phyloP scores from a whole-genome alignment of 495 filamentous ascomycete species.

The Podospora didyma region DNA sequence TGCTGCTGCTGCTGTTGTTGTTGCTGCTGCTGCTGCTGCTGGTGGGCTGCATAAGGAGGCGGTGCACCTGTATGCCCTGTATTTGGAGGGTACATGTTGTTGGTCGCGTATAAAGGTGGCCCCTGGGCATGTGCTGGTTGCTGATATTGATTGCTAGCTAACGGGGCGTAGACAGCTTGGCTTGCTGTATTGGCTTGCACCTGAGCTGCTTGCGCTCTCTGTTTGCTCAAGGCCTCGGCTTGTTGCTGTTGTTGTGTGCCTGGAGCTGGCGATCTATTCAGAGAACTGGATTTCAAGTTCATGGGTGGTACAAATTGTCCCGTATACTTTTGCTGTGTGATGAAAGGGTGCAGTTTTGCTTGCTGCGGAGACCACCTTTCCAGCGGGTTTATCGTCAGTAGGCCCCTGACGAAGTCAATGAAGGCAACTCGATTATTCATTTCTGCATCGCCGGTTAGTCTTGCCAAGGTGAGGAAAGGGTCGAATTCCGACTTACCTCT shows the following conservation, averaged over 20 bases:
- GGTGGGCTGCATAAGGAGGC: constrained; percentile 76
- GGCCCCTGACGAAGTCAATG: constrained; percentile 96
- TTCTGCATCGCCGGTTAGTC: constrained; percentile 53
- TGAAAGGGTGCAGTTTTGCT: constrained; percentile 96
- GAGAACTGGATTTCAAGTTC: constrained; percentile 82
- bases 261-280: constrained; percentile 83
- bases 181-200: constrained; percentile 53
- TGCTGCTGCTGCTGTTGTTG: constrained; percentile 35
- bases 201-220: constrained; percentile 69
- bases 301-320: constrained; percentile 96
- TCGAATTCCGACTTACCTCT: constrained; percentile 61
- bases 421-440: constrained; percentile 98
- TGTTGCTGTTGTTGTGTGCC: constrained; percentile 97
- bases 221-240: constrained; percentile 86
- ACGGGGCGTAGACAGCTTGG: constrained; percentile 45
- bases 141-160: constrained; percentile 35
- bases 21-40: constrained; percentile 20
- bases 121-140: constrained; percentile 39
- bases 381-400: constrained; percentile 91
- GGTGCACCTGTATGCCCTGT: constrained; percentile 63
- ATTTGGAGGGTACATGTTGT: constrained; percentile 69
- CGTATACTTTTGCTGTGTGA: constrained; percentile 96
- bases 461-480: background rate
- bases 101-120: constrained; percentile 66
- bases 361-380: constrained; percentile 98